Base-by-base conservation (phyloP, 768 basidiomycete genomes). In the Pleurotus platypus region DNA sequence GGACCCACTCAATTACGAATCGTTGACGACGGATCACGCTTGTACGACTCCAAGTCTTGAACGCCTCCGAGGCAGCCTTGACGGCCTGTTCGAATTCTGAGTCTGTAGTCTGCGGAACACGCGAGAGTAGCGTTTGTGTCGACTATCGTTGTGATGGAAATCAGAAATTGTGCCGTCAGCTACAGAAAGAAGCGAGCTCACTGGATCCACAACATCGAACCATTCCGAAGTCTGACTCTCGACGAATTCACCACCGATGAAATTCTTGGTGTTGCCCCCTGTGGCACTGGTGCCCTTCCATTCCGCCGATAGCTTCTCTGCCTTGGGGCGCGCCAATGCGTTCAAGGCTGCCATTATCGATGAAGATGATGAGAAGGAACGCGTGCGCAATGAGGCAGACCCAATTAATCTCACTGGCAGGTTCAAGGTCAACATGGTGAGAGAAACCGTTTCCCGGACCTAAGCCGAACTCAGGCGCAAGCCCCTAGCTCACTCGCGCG, bases 201-300 rank as follows among this genome's bases (percentile, higher is more conserved):
- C 94, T 15, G 95, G 96, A 74, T 98, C 96, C 51, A 85, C 74
- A 3, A 97, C 83, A 47, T 96, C 92, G 59, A 92, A 82, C 90
- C 90, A 98, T 58, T 88, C 78, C 1, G 78, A 71, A 16, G 89
- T 72, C 64, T 82, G 82, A 74, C 91, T 94, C 64, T 95, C 89
- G 7, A 88, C 78, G 64, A 94, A 98, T 72, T 94, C 81, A 7
- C 95, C 96, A 11, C 84, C 89, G 58, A 98, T 90, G 71, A 88
- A 94, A 70, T 94, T 94, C 81, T 90, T 94, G 57, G 94, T 94
- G 59, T 79, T 86, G 26, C 83, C 89, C n/a, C 95, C 95, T 11
- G 84, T 81, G 20, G 89, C 87, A 57, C 80, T 89, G 2, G 95
- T 95, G 42, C 95, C 95, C 61, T 86, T 86, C 92, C 93, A 98